Evolutionary conservation across 1,284 basidiomycete genomes (phyloP).

Genomic region (Trichosporon sp.): DNA sequence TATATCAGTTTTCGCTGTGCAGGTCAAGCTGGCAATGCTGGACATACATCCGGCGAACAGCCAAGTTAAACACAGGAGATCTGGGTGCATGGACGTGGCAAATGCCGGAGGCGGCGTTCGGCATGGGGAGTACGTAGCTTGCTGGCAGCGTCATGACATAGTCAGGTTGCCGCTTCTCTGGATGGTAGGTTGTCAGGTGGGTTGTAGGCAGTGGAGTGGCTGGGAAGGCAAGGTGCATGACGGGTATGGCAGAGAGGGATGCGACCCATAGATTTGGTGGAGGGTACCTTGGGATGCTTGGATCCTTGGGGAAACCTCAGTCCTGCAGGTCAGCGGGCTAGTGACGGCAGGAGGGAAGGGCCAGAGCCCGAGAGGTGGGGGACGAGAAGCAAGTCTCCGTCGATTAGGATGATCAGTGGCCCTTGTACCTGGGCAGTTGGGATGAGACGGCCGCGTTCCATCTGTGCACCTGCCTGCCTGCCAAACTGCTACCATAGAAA

Average conservation of each 20-base stretch:
- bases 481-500: background rate
- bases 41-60: background rate
- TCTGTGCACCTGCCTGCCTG: background rate
- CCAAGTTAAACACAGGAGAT: background rate
- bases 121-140: background rate
- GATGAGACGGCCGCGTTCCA: background rate
- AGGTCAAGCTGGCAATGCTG: background rate
- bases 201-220: background rate
- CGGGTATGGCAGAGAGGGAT: background rate
- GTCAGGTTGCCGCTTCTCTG: background rate
- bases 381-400: background rate
- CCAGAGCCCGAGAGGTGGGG: background rate
- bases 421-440: background rate
- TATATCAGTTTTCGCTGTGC: background rate
- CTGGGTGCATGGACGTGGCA: background rate
- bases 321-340: background rate
- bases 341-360: background rate
- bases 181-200: background rate
- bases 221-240: background rate
- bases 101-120: background rate
- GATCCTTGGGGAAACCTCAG: background rate
- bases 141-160: background rate
- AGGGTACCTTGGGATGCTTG: background rate
- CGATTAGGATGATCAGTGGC: conserved; percentile 9
- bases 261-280: conserved; percentile 12